phyloP scores from a whole-genome alignment of 176 grass and related monocot genomes.

The Raddia guianensis region DNA sequence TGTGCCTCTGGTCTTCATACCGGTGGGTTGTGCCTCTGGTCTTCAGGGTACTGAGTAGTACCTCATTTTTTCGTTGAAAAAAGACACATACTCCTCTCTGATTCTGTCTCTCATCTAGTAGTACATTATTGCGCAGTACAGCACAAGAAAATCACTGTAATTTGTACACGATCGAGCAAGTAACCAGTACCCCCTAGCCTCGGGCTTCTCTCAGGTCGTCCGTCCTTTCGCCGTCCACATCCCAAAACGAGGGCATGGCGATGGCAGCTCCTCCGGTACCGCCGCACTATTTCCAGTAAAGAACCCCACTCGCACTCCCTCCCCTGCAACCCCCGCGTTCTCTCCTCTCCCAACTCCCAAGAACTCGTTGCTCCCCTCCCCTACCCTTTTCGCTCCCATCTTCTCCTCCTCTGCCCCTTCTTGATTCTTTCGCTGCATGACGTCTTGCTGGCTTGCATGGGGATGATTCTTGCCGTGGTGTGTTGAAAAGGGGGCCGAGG shows the following conservation, averaged over 20 bases:
- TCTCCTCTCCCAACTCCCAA: not conserved
- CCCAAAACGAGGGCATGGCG: constrained; percentile 3
- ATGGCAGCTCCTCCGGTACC: constrained; percentile 33
- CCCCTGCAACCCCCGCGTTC: not conserved
- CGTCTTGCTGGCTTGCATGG: constrained; percentile 13
- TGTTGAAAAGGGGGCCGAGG: not conserved
- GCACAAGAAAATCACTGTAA: not conserved
- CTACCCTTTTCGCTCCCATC: constrained; percentile 15
- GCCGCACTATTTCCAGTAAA: constrained; percentile 48
- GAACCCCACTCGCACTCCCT: constrained; percentile 10
- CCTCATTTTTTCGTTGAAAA: not conserved
- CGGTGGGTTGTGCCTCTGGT: no score
- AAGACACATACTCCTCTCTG: not conserved
- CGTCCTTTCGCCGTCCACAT: not conserved
- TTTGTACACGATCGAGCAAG: not conserved
- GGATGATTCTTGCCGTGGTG: constrained; percentile 5
- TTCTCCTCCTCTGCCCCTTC: constrained; percentile 8
- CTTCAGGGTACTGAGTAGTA: no score
- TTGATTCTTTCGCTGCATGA: constrained; percentile 29
- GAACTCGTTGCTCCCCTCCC: constrained; percentile 29
- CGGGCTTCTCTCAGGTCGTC: no score
- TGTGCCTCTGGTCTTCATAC: no score
- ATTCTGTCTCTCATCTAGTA: constrained; percentile 6
- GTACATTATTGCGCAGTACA: not conserved
- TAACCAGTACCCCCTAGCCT: no score